Percentiles rank a stretch among this genome's conserved stretches.
These are phyloP conservation scores for Annona cherimola DNA, from an alignment of 164 flowering plant genomes.

Conservation along the genomic window DNA sequence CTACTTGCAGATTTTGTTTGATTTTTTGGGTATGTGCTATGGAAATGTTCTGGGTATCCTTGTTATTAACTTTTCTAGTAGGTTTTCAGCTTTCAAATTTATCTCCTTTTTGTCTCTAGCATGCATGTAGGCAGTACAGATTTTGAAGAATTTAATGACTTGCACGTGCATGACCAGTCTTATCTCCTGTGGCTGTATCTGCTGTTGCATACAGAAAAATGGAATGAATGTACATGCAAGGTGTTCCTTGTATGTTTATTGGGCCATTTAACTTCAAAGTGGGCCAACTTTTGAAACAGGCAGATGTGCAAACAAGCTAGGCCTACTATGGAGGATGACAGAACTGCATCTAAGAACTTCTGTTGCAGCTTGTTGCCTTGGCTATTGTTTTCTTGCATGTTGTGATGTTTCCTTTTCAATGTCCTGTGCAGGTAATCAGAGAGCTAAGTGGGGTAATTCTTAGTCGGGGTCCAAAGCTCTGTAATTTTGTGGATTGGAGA, in stretches of 20 bases:
- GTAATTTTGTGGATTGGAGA: constrained; percentile 94
- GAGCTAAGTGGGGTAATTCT: constrained; percentile 91
- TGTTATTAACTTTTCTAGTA: neutral
- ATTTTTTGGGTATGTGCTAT: neutral
- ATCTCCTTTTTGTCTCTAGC: neutral
- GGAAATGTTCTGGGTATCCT: neutral
- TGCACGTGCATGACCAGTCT: too few relatives aligned
- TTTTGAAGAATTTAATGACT: too few relatives aligned
- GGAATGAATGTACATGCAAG: too few relatives aligned
- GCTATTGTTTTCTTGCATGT: neutral
- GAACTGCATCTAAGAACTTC: neutral
- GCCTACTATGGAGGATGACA: neutral
- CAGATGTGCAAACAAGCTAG: neutral
- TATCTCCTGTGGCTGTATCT: too few relatives aligned
- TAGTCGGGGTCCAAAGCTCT: constrained; percentile 79
- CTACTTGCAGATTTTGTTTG: neutral
- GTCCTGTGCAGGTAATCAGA: constrained; percentile 55
- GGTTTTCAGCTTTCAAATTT: too few relatives aligned
- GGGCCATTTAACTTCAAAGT: too few relatives aligned
- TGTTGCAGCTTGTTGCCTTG: neutral
- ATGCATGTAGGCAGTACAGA: neutral
- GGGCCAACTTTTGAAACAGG: neutral
- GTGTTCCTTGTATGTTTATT: too few relatives aligned
- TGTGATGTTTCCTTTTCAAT: neutral
- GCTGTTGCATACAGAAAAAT: too few relatives aligned